Evolutionary conservation across 1,284 basidiomycete species (phyloP).

Genomic region (Ceratobasidium sp.): DNA sequence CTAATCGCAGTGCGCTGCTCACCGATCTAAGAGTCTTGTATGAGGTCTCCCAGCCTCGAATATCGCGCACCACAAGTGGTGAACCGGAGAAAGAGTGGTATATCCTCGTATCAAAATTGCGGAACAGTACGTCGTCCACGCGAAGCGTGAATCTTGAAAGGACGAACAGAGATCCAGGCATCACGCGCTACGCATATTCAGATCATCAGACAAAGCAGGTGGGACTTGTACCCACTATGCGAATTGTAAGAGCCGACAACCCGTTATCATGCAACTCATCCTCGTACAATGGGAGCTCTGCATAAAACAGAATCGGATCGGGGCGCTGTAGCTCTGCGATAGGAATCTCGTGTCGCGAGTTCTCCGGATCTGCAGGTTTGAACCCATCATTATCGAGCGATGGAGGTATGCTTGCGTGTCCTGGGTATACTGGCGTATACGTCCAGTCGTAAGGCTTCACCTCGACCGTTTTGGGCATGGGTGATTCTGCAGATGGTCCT

Average conservation of each 20-base stretch:
- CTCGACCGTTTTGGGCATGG: conserved; percentile 75
- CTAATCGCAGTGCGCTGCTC: conserved; percentile 49
- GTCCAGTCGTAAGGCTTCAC: conserved; percentile 98
- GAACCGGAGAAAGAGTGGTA: conserved; percentile 80
- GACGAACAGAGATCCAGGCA: conserved; percentile 96
- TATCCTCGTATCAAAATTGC: conserved; percentile 88
- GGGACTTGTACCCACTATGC: conserved; percentile 73
- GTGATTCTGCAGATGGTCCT: conserved; percentile 68
- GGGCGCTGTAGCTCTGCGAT: conserved; percentile 84
- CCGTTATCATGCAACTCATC: conserved; percentile 97
- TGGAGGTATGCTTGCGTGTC: conserved; percentile 58
- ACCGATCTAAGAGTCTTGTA: conserved; percentile 86
- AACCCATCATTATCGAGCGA: conserved; percentile 54
- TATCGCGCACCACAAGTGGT: conserved; percentile 80
- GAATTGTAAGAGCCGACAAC: conserved; percentile 79
- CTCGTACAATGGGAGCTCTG: conserved; percentile 91
- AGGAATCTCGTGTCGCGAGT: conserved; percentile 73
- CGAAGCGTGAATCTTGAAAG: conserved; percentile 92
- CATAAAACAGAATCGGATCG: conserved; percentile 95
- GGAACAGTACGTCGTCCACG: conserved; percentile 95
- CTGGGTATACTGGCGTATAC: conserved; percentile 89
- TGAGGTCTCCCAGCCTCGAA: conserved; percentile 87
- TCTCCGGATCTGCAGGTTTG: conserved; percentile 64
- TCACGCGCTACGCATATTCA: conserved; percentile 76
- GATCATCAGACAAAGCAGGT: not conserved